phyloP scores from a whole-genome alignment of 805 yeast genomes.

The Lachancea fermentati region DNA sequence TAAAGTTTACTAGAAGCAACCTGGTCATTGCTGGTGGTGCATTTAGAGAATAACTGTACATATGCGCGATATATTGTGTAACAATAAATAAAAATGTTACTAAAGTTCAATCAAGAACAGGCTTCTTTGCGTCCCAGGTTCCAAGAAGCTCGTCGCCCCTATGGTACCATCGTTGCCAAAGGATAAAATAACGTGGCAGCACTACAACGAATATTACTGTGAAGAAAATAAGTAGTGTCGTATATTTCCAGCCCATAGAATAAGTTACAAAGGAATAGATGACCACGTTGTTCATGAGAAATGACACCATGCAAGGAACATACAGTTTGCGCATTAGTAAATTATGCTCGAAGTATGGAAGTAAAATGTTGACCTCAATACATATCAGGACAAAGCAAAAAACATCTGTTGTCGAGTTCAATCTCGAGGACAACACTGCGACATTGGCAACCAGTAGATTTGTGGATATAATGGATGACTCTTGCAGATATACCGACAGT shows the following conservation, averaged over 20 bases:
- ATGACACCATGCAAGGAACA: constrained; percentile 13
- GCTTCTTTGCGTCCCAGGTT: constrained; percentile 23
- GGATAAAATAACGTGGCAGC: constrained; percentile 26
- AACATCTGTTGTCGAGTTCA: constrained; percentile 66
- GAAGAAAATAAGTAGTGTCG: constrained; percentile 15
- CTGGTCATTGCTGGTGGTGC: constrained; percentile 92
- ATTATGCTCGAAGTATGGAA: constrained; percentile 20
- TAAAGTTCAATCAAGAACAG: constrained; percentile 14
- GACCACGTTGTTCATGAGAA: constrained; percentile 17
- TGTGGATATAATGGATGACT: constrained; percentile 58
- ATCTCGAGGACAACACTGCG: constrained; percentile 84
- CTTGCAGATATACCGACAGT: constrained; percentile 20
- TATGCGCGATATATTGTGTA: constrained; percentile 1
- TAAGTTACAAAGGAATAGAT: constrained; percentile 22
- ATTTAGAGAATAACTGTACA: constrained; percentile 40
- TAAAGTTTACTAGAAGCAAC: constrained; percentile 86
- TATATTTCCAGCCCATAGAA: constrained; percentile 20
- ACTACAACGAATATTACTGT: constrained; percentile 19
- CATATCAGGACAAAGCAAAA: constrained; percentile 69
- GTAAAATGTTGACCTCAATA: constrained; percentile 28
- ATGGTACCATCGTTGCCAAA: constrained; percentile 28
- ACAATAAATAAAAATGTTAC: not conserved
- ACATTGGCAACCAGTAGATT: constrained; percentile 82
- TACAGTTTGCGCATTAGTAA: constrained; percentile 7
- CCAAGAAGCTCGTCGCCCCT: constrained; percentile 9